Base-by-base conservation (phyloP, 2,329 filamentous ascomycete genomes). In the Rasamsonia emersonii region DNA sequence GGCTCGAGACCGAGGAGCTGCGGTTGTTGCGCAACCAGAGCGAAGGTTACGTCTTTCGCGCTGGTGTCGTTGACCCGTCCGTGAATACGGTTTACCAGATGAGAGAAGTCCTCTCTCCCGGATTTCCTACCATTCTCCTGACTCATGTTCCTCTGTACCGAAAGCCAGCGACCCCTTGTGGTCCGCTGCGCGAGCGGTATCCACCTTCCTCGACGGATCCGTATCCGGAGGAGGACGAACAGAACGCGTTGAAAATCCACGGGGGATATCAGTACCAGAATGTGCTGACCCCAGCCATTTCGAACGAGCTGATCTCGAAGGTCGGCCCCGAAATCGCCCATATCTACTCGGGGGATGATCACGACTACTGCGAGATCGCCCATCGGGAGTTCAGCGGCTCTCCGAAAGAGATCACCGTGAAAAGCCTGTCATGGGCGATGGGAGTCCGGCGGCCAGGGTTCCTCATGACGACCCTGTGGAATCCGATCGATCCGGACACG, bases 261-360 rank as follows among this genome's bases (percentile, higher is more conserved):
- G 70, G 68, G 10, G 91, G 91, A 9, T 95, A 95, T 51, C 91
- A 98, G 56, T 98, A 98, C 52, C 89, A 96, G 56, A 98, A 95
- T 47, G 89, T 95, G 3, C 73, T 98, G 16, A 82, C 73, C 30
- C 75, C 80, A 30, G 70, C 75, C 2, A 77, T 95, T 44, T 91
- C 88, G 1, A 70, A 77, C 27, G 77, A 79, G 31, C 66, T 98
- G 21, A 65, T 94, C 24, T 71, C 79, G 38, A 83, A 79, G 41
- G 69, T 94, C 19, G 86, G 86, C 1, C 50, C 58, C 19, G 84
- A 91, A 40, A 75, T 96, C 9, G 70, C 76, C 3, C 82, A 91
- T 43, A 82, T 88, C 25, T 98, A 96, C 53, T 94, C 86, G 0
- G 91, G 91, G 8, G 91, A 98, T 48, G 91, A 98, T 52, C 91